Evolutionary conservation across 2,329 filamentous ascomycete species (phyloP).

Genomic region (Teratosphaeriaceae sp.): DNA sequence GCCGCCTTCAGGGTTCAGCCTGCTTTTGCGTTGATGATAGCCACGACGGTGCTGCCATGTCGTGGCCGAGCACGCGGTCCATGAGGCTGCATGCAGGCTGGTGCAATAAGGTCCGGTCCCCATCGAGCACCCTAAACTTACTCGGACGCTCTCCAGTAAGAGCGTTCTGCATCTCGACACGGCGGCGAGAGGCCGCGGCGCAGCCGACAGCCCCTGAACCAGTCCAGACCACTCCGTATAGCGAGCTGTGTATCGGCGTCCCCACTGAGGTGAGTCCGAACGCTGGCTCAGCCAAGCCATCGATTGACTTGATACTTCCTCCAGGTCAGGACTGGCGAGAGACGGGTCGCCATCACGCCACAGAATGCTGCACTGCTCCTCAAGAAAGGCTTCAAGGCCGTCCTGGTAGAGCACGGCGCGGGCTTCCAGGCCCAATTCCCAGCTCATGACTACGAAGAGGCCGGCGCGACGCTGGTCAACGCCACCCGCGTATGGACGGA

Average conservation of each 20-base stretch:
- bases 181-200: conserved; percentile 14
- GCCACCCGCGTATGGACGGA: conserved; percentile 62
- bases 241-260: conserved; percentile 67
- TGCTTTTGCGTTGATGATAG: conserved; percentile 8
- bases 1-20: background rate
- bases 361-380: conserved; percentile 74
- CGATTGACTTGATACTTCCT: no score
- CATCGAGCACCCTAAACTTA: conserved; percentile 4
- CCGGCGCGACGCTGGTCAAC: conserved; percentile 71
- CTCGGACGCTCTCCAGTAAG: conserved; percentile 2
- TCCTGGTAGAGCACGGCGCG: conserved; percentile 76
- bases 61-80: conserved; percentile 25
- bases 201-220: conserved; percentile 13
- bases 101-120: conserved; percentile 2
- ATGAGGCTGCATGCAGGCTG: conserved; percentile 16
- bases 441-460: conserved; percentile 68
- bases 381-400: conserved; percentile 74
- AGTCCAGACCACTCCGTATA: conserved; percentile 50
- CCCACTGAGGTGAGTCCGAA: conserved; percentile 61
- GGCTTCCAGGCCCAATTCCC: conserved; percentile 69
- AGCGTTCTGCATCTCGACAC: conserved; percentile 15
- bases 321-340: conserved; percentile 62
- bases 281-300: no score
- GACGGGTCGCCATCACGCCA: conserved; percentile 77
- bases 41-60: conserved; percentile 18